Conservation (phyloP, 2,329 filamentous ascomycete species). For the Talaromyces pinophilus region DNA sequence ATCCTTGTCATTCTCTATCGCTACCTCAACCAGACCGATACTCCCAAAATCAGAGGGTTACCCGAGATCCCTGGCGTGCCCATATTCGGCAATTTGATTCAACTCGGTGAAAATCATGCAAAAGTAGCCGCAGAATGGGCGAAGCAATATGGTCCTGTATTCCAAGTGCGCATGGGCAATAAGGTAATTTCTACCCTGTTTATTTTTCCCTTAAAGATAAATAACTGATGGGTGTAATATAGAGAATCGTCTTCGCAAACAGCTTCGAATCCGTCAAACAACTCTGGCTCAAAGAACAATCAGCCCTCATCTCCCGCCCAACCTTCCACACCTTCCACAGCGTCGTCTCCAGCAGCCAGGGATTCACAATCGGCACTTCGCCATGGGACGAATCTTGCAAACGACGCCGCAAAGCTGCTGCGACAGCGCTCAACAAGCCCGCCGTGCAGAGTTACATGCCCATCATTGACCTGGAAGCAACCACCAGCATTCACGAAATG, state of each 20-base stretch:
- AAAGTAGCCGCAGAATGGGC: constrained; percentile 58
- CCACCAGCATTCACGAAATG: constrained; percentile 70
- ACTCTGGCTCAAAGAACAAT: constrained; percentile 78
- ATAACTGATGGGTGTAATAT: background rate
- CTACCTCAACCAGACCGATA: constrained; percentile 55
- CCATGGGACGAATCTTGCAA: constrained; percentile 85
- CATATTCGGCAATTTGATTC: constrained; percentile 64
- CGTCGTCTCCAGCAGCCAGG: constrained; percentile 73
- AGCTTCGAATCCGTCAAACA: constrained; percentile 70
- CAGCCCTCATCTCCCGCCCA: constrained; percentile 73
- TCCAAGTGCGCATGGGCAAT: constrained; percentile 67
- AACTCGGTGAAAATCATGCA: constrained; percentile 61
- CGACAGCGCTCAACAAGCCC: constrained; percentile 74
- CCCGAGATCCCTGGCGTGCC: constrained; percentile 64
- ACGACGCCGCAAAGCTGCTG: constrained; percentile 72
- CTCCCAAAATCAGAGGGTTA: constrained; percentile 61
- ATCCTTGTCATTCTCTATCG: constrained; percentile 42
- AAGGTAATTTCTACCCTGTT: constrained; percentile 45
- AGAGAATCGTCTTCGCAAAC: constrained; percentile 76
- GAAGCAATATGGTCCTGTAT: constrained; percentile 63
- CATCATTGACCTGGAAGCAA: constrained; percentile 76
- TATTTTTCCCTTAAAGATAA: background rate
- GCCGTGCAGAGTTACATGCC: constrained; percentile 79
- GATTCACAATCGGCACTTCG: constrained; percentile 80
- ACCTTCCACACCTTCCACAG: constrained; percentile 80